These are phyloP conservation scores for Colletotrichum caudatum DNA, from an alignment of 2,329 filamentous ascomycete species.

Conservation along the genomic window DNA sequence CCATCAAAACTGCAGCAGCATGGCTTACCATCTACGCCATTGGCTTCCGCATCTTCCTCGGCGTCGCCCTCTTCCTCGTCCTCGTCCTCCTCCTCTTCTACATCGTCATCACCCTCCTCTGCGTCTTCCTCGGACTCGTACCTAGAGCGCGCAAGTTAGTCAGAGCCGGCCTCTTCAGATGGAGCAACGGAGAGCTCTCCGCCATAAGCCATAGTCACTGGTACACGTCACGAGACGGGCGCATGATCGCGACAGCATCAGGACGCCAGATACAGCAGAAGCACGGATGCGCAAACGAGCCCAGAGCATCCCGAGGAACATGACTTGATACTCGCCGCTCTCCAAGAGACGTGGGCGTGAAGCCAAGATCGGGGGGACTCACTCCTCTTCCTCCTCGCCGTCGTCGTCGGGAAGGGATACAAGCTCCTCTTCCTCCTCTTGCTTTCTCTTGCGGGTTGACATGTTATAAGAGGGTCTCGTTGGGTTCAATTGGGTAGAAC, in stretches of 20 bases:
- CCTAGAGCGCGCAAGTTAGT: slow-evolving; percentile 47
- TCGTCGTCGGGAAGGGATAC: slow-evolving; percentile 66
- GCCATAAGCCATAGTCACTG: neutral
- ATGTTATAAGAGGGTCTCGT: slow-evolving; percentile 49
- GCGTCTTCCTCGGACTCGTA: slow-evolving; percentile 57
- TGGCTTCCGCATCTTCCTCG: slow-evolving; percentile 47
- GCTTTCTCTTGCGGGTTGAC: slow-evolving; percentile 67
- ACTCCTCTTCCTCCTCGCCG: slow-evolving; percentile 67
- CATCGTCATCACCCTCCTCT: slow-evolving; percentile 56
- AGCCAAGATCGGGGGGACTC: slow-evolving; percentile 47
- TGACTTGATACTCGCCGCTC: neutral
- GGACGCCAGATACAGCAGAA: neutral
- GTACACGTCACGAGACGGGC: neutral
- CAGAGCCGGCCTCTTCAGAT: neutral
- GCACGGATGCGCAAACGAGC: neutral
- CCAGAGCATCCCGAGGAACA: neutral
- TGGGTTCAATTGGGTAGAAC: slow-evolving; percentile 46
- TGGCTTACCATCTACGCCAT: slow-evolving; percentile 32
- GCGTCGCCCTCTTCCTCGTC: slow-evolving; percentile 51
- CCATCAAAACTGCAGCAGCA: too few relatives aligned
- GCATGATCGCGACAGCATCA: slow-evolving; percentile 20
- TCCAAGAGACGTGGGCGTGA: neutral
- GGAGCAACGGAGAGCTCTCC: neutral
- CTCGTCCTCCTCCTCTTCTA: slow-evolving; percentile 53
- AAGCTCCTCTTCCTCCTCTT: slow-evolving; percentile 66